Evolutionary conservation across 2,329 filamentous ascomycete species (phyloP).

Genomic region (Drechslerella dactyloides): DNA sequence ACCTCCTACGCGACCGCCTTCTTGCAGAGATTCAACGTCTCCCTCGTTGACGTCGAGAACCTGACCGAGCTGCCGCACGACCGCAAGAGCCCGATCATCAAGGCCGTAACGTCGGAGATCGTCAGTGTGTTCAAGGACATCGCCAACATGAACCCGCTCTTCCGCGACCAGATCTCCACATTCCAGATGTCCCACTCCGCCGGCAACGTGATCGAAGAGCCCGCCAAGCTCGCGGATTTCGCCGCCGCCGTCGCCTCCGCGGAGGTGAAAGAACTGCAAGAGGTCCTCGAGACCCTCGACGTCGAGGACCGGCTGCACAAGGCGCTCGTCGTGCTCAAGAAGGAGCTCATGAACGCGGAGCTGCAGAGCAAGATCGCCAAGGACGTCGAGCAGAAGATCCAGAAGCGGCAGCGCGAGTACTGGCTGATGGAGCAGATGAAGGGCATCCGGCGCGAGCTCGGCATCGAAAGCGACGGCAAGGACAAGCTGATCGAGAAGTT

Average conservation of each 20-base stretch:
- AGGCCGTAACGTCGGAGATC: constrained; percentile 94
- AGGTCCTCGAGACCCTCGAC: constrained; percentile 85
- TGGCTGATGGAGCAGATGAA: constrained; percentile 99
- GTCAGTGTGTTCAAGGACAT: constrained; percentile 99
- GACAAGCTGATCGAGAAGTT: constrained; percentile 98
- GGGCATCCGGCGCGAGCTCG: constrained; percentile 91
- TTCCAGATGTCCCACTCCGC: constrained; percentile 95
- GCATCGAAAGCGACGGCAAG: constrained; percentile 96
- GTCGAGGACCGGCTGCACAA: constrained; percentile 92
- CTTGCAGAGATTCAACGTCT: constrained; percentile 87
- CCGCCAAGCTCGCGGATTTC: constrained; percentile 93
- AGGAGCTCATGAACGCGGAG: constrained; percentile 97
- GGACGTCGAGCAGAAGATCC: constrained; percentile 96
- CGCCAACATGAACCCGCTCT: constrained; percentile 88
- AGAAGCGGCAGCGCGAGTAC: constrained; percentile 95
- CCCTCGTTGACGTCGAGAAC: constrained; percentile 94
- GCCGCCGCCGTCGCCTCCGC: constrained; percentile 95
- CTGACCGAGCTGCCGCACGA: constrained; percentile 86
- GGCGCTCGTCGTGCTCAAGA: constrained; percentile 89
- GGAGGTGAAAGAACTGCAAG: constrained; percentile 88
- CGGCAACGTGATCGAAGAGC: constrained; percentile 92
- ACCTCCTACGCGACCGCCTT: constrained; percentile 70
- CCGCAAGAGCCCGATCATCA: constrained; percentile 84
- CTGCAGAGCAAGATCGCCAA: constrained; percentile 96
- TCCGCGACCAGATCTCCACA: constrained; percentile 95